A percentile compares a stretch with the other conserved stretches of the same genome.
Conservation (phyloP, 2,329 filamentous ascomycete genomes). For the Cladosporium sp. region DNA sequence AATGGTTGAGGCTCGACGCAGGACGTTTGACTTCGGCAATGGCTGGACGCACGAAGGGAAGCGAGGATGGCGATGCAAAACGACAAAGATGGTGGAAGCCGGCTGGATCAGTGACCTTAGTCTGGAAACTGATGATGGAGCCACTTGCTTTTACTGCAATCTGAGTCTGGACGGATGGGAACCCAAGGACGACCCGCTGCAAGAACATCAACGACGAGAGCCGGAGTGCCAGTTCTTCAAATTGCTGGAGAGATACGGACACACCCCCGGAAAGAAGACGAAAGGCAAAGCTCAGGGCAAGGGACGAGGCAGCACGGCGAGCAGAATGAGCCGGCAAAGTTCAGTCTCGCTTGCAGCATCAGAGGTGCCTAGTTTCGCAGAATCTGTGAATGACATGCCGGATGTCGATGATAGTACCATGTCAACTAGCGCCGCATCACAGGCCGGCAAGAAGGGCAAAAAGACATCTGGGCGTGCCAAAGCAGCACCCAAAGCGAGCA, state of each 20-base stretch:
- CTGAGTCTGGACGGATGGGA: constrained; percentile 94
- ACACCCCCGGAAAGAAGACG: constrained; percentile 17
- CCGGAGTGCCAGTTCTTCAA: constrained; percentile 79
- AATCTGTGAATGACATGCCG: constrained; percentile 20
- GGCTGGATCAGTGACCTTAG: constrained; percentile 94
- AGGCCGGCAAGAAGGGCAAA: constrained; percentile 29
- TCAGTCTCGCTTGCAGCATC: constrained; percentile 22
- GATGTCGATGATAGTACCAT: constrained; percentile 56
- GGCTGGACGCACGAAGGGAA: constrained; percentile 88
- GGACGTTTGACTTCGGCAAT: constrained; percentile 66
- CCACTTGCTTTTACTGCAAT: constrained; percentile 86
- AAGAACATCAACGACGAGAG: constrained; percentile 79
- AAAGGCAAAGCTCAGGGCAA: constrained; percentile 28
- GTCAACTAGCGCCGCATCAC: constrained; percentile 29
- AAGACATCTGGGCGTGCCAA: constrained; percentile 41
- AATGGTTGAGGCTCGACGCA: constrained; percentile 72
- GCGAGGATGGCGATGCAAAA: constrained; percentile 84
- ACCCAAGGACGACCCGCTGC: constrained; percentile 81
- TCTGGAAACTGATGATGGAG: constrained; percentile 71
- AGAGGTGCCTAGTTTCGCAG: constrained; percentile 21
- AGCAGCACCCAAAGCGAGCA: constrained; percentile 29
- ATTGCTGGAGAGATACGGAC: constrained; percentile 49
- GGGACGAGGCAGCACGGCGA: constrained; percentile 40
- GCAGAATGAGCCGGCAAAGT: constrained; percentile 57
- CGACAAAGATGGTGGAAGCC: constrained; percentile 83